Percentiles rank a stretch among this genome's conserved stretches.
Conservation (phyloP, 2,329 filamentous ascomycete species). For the Cryphonectria japonica region DNA sequence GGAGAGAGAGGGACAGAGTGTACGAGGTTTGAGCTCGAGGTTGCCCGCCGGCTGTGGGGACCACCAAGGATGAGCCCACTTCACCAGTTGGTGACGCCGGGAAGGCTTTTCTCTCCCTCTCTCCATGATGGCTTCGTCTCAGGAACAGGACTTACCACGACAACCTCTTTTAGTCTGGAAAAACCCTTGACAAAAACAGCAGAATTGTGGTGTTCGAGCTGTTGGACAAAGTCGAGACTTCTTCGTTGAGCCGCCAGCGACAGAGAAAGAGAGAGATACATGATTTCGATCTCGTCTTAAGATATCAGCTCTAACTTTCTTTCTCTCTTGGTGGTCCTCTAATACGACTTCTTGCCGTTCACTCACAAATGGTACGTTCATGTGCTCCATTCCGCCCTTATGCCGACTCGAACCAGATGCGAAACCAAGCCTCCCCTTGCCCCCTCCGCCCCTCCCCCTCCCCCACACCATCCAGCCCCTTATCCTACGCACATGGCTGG, state of each 20-base stretch:
- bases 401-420: background rate
- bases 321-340: background rate
- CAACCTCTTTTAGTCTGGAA: background rate
- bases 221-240: background rate
- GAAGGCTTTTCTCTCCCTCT: background rate
- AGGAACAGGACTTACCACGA: background rate
- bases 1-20: background rate
- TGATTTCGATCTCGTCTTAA: background rate
- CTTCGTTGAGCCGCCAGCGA: background rate
- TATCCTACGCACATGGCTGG: background rate
- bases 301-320: background rate
- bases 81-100: background rate
- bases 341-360: background rate
- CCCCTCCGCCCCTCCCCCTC: too few species aligned
- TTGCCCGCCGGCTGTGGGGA: background rate
- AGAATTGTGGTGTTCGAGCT: background rate
- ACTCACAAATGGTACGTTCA: slow-evolving; percentile 3
- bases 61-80: background rate
- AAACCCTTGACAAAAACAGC: background rate
- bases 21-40: background rate
- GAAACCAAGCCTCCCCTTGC: too few species aligned
- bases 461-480: background rate
- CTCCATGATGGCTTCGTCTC: background rate
- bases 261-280: background rate
- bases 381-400: background rate